Evolutionary conservation across 441 rosid species (phyloP).

Genomic region (Erysimum pusillum): DNA sequence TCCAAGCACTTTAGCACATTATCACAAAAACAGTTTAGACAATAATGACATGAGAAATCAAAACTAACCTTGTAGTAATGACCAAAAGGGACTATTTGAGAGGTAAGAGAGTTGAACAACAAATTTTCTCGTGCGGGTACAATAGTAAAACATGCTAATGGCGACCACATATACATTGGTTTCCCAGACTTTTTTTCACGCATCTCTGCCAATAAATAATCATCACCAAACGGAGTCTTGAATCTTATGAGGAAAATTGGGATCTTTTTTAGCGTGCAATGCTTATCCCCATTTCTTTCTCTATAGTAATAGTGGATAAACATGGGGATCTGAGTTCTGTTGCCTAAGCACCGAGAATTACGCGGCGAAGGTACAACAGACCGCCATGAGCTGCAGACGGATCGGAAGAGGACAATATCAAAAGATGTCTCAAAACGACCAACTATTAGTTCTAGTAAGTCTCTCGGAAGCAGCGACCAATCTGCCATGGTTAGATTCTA

Average conservation of each 20-base stretch:
- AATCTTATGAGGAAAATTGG: neutral
- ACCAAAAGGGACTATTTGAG: neutral
- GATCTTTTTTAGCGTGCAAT: neutral
- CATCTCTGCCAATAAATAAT: neutral
- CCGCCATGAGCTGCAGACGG: conserved; percentile 6
- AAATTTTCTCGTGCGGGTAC: no score
- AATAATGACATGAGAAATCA: neutral
- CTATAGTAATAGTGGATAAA: no score
- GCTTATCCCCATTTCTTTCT: neutral
- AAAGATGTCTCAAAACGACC: neutral
- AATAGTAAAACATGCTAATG: neutral
- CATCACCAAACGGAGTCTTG: neutral
- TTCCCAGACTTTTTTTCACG: neutral
- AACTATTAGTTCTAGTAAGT: neutral
- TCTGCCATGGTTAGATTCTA: neutral
- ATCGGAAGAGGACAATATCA: neutral
- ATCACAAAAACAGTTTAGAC: no score
- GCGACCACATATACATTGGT: neutral
- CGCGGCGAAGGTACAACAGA: neutral
- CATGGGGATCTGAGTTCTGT: neutral
- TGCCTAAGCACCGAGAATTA: neutral
- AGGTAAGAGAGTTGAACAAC: neutral
- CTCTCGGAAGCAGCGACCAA: neutral
- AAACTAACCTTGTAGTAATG: neutral
- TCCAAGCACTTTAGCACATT: no score